Conservation (phyloP, 805 yeast species). For the Cyberlindnera petersonii region DNA sequence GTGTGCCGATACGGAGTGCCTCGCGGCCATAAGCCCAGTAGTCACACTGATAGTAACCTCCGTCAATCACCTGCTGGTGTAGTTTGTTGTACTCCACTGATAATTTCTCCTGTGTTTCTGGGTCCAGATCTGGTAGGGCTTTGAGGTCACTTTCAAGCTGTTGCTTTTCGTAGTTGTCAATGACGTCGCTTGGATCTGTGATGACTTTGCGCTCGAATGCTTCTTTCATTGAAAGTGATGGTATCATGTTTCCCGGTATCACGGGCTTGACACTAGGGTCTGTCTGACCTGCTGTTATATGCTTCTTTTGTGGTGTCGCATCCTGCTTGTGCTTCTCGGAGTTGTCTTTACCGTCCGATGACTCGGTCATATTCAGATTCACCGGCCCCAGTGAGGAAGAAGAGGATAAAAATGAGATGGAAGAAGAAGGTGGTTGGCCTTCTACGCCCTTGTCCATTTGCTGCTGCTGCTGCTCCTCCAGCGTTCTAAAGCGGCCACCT, state of each 20-base stretch:
- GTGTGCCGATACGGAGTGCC: slow-evolving; percentile 49
- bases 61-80: slow-evolving; percentile 49
- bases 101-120: slow-evolving; percentile 56
- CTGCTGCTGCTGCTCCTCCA: slow-evolving; percentile 25
- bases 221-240: slow-evolving; percentile 34
- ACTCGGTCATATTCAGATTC: too few relatives aligned
- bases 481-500: slow-evolving; percentile 53
- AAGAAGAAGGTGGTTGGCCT: too few relatives aligned
- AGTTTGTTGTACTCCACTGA: slow-evolving; percentile 56
- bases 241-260: slow-evolving; percentile 46
- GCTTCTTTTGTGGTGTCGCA: neutral
- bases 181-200: slow-evolving; percentile 51
- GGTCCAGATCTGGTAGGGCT: slow-evolving; percentile 61
- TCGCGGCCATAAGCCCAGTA: slow-evolving; percentile 75
- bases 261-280: slow-evolving; percentile 42
- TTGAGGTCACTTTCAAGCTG: slow-evolving; percentile 53
- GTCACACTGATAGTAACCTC: slow-evolving; percentile 67
- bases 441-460: neutral
- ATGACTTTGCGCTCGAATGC: slow-evolving; percentile 33
- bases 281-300: slow-evolving; percentile 37
- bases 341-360: slow-evolving; percentile 19
- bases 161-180: slow-evolving; percentile 55
- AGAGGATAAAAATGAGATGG: too few relatives aligned
- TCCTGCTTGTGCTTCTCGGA: slow-evolving; percentile 1
- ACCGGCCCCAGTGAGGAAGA: too few relatives aligned